Evolutionary conservation across 441 rosid genomes (phyloP).

Genomic region (Adansonia gregorii): DNA sequence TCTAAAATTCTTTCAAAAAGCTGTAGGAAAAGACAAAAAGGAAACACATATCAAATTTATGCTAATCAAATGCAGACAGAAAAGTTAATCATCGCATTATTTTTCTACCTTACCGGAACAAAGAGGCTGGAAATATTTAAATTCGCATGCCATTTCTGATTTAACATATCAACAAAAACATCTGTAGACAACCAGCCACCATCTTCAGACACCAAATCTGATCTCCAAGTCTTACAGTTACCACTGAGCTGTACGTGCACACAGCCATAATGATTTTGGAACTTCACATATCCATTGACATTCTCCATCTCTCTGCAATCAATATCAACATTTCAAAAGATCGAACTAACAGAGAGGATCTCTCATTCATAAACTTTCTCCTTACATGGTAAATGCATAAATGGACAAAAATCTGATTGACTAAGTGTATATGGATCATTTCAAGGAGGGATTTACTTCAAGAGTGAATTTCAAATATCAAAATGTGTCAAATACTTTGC

Average conservation of each 20-base stretch:
- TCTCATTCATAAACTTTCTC: neutral
- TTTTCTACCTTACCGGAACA: conserved; percentile 83
- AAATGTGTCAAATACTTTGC: neutral
- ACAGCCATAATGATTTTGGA: conserved; percentile 88
- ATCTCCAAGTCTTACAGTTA: conserved; percentile 91
- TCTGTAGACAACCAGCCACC: conserved; percentile 96
- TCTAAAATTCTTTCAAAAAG: conserved; percentile 92
- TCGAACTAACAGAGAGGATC: conserved; percentile 26
- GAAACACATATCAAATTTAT: conserved; percentile 29
- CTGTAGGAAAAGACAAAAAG: conserved; percentile 50
- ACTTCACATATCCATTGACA: conserved; percentile 79
- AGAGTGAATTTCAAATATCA: neutral
- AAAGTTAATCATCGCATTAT: conserved; percentile 17
- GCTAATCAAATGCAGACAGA: conserved; percentile 21
- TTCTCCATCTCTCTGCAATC: conserved; percentile 81
- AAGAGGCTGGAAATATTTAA: conserved; percentile 77
- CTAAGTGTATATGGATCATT: neutral
- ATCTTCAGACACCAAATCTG: conserved; percentile 70
- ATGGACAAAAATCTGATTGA: neutral
- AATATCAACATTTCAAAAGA: conserved; percentile 32
- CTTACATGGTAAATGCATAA: neutral
- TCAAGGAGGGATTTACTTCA: neutral
- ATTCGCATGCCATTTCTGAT: conserved; percentile 98
- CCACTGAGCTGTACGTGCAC: conserved; percentile 85
- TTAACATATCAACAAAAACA: conserved; percentile 77